A percentile compares a stretch with the other conserved stretches of the same genome.
Evolutionary conservation across 2,329 filamentous ascomycete species (phyloP).

Genomic region (Colletotrichum sp.): DNA sequence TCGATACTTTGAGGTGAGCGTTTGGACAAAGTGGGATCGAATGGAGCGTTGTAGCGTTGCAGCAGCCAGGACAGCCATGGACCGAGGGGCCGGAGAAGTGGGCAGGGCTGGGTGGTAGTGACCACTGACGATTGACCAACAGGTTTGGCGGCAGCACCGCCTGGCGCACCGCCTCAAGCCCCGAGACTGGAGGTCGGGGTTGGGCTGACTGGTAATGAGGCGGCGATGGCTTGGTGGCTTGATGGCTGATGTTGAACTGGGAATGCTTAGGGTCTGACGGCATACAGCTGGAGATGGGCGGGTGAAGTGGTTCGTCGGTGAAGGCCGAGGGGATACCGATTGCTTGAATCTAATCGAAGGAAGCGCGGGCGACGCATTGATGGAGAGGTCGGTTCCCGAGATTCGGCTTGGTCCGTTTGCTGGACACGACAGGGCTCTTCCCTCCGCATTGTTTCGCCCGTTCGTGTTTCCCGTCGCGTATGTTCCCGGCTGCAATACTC

Average conservation of each 20-base stretch:
- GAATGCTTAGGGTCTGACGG: neutral
- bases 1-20: neutral
- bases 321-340: neutral
- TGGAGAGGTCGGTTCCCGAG: neutral
- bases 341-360: neutral
- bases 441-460: neutral
- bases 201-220: conserved; percentile 6
- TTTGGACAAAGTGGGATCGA: neutral
- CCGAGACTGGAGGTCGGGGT: neutral
- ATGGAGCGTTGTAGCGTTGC: neutral
- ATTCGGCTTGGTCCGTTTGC: neutral
- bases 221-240: neutral
- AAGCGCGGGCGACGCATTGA: neutral
- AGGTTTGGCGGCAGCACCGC: neutral
- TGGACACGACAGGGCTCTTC: neutral
- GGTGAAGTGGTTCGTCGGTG: neutral
- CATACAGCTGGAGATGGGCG: neutral
- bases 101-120: neutral
- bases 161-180: conserved; percentile 8
- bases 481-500: neutral
- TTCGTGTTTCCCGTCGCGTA: neutral
- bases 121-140: neutral
- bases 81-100: neutral
- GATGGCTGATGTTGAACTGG: neutral
- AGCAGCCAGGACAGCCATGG: neutral